Conservation (phyloP, 1,139 yeast species). For the Pneumocystis canis region DNA sequence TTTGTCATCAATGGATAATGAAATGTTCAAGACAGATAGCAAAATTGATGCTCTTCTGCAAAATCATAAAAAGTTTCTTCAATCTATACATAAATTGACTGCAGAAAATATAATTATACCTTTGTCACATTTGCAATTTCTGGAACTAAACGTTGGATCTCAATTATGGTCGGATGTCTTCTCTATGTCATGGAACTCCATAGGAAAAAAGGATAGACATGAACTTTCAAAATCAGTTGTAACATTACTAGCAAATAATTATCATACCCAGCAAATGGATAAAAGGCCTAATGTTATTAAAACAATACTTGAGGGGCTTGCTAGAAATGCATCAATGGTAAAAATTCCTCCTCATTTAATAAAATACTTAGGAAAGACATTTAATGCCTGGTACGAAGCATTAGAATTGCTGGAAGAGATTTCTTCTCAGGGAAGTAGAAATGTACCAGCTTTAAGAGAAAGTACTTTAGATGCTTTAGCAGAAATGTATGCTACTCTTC, state of each 20-base stretch:
- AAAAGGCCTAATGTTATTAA: constrained; percentile 78
- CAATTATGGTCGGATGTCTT: constrained; percentile 74
- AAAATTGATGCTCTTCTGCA: constrained; percentile 2
- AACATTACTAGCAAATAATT: constrained; percentile 71
- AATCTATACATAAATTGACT: constrained; percentile 31
- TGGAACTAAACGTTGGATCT: constrained; percentile 65
- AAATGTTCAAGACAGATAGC: constrained; percentile 16
- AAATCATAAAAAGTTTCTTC: constrained; percentile 40
- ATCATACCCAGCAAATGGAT: constrained; percentile 78
- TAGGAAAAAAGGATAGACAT: constrained; percentile 65
- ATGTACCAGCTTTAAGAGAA: constrained; percentile 62
- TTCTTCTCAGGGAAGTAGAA: constrained; percentile 21
- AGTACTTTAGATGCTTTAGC: constrained; percentile 82
- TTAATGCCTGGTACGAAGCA: constrained; percentile 85
- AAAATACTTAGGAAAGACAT: constrained; percentile 75
- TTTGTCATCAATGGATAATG: constrained; percentile 11
- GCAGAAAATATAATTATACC: constrained; percentile 56
- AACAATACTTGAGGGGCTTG: constrained; percentile 67
- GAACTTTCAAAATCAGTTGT: constrained; percentile 73
- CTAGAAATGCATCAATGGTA: constrained; percentile 43
- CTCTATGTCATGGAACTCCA: constrained; percentile 60
- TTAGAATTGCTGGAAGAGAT: constrained; percentile 61
- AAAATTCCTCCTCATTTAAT: constrained; percentile 91
- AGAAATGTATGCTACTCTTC: constrained; percentile 73
- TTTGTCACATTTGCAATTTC: constrained; percentile 66